Evolutionary conservation across 2,329 filamentous ascomycete species (phyloP), one percentile per base, ranked within the genome.

Genomic region (Fusarium xyrophilum): DNA sequence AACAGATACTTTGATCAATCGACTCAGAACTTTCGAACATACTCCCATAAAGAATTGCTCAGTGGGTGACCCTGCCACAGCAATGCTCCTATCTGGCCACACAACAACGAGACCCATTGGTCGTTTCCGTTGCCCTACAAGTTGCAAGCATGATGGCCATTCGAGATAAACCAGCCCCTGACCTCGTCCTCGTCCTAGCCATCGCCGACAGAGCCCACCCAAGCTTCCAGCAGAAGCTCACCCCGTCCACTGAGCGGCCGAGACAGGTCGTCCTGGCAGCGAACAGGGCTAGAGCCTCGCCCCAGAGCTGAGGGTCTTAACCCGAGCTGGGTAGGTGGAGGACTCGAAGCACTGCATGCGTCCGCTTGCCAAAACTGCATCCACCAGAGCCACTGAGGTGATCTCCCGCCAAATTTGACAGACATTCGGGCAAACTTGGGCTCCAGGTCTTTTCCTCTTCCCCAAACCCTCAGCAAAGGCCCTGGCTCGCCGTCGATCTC

Each of bases 381-480:
- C 67, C 67, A 70, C 67, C 47, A 65, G 48, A 53, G 60, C 38
- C 67, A 70, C 56, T 65, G 67, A 70, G 67, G 67, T 70, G 67
- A 70, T 70, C 67, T 70, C 63, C 63, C 63, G 63, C 56, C 67
- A 70, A 65, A 68, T 68, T 70, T 60, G 63, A 50, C 35, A 19
- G 7, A 15, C 27, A 23, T 17, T 46, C 25, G 13, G 35, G 3
- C 27, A n/a, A 12, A 30, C 28, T 27, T 48, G 33, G 19, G 38
- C 25, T 21, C 17, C 27, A 36, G 36, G 25, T 21, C 33, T 27
- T n/a, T 38, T 50, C 15, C n/a, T 14, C 10, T 46, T 23, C 48
- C 28, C 38, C 13, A 27, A 30, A 40, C 27, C 33, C 48, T 13
- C 35, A 14, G 15, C 25, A 56, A 36, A 27, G 23, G 23, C 30